Evolutionary conservation across 2,329 filamentous ascomycete species (phyloP).

Genomic region (Epichloe hybrida): DNA sequence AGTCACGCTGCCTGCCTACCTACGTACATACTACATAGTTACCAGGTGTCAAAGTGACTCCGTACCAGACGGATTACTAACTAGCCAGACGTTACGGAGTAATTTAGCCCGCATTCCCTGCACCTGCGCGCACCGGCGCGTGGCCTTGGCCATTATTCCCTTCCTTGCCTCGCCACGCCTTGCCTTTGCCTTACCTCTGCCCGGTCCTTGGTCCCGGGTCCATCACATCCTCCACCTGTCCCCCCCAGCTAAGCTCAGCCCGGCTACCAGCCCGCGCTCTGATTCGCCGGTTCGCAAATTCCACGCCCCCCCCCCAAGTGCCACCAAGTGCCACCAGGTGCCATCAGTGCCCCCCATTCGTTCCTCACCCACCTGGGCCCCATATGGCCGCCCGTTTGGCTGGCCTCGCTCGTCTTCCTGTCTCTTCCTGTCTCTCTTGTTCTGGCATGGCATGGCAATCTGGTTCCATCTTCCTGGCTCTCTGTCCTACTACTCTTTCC

Average conservation of each 20-base stretch:
- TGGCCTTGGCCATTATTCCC: not conserved
- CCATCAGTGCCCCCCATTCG: not conserved
- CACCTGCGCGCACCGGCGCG: not conserved
- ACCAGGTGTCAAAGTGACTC: no score
- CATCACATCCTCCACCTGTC: not conserved
- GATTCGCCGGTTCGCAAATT: not conserved
- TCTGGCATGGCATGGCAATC: not conserved
- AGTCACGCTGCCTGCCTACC: no score
- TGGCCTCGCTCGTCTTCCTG: not conserved
- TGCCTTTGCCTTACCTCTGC: not conserved
- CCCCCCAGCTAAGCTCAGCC: not conserved
- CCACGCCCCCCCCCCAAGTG: not conserved
- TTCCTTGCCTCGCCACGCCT: not conserved
- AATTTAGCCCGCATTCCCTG: not conserved
- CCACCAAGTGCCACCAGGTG: not conserved
- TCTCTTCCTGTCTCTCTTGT: not conserved
- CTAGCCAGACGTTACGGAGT: no score
- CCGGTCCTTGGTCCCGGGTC: conserved; percentile 5
- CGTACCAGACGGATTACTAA: no score
- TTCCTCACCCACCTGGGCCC: not conserved
- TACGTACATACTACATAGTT: no score
- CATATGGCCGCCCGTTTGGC: not conserved
- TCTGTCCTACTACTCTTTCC: not conserved
- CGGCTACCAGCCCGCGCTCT: not conserved
- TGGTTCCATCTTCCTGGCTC: conserved; percentile 1